Evolutionary conservation across 768 basidiomycete genomes (phyloP).

Genomic region (Baorangia bicolor): DNA sequence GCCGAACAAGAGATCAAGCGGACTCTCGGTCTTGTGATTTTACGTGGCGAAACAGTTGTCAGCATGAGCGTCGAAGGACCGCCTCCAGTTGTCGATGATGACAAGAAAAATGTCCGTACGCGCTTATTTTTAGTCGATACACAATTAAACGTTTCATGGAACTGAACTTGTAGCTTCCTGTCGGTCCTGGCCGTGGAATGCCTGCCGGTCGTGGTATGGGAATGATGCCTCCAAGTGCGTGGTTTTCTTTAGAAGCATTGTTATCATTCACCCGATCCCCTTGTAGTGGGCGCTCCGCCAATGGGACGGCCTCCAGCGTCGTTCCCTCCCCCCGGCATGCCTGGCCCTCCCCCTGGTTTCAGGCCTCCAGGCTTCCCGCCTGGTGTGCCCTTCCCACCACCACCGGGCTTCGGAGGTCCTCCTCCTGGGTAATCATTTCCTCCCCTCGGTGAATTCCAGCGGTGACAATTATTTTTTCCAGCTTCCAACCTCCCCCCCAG

Average conservation of each 20-base stretch:
- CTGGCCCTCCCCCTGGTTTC: slow-evolving; percentile 84
- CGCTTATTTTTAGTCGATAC: slow-evolving; percentile 12
- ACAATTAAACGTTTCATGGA: slow-evolving; percentile 17
- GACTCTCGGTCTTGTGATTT: slow-evolving; percentile 91
- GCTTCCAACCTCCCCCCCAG: slow-evolving; percentile 52
- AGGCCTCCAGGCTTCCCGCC: slow-evolving; percentile 82
- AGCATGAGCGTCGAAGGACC: slow-evolving; percentile 94
- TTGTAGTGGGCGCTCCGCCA: slow-evolving; percentile 56
- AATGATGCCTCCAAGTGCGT: slow-evolving; percentile 84
- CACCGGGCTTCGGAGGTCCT: slow-evolving; percentile 77
- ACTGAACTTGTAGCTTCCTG: slow-evolving; percentile 56
- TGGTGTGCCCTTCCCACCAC: slow-evolving; percentile 77
- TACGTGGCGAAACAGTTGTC: slow-evolving; percentile 95
- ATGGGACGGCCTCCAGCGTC: slow-evolving; percentile 68
- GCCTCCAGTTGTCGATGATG: slow-evolving; percentile 87
- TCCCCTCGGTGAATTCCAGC: not conserved
- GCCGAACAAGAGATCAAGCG: slow-evolving; percentile 94
- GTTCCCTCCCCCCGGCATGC: slow-evolving; percentile 71
- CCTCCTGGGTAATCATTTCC: slow-evolving; percentile 71
- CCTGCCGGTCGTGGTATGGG: slow-evolving; percentile 98
- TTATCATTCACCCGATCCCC: slow-evolving; percentile 13
- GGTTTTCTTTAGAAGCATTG: slow-evolving; percentile 12
- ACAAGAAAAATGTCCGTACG: slow-evolving; percentile 77
- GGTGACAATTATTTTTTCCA: slow-evolving; percentile 18
- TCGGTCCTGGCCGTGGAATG: slow-evolving; percentile 92